A percentile compares a stretch with the other conserved stretches of the same genome.
These are phyloP conservation scores for Atkinsonella hypoxylon DNA, from an alignment of 2,329 filamentous ascomycete genomes.

Conservation along the genomic window DNA sequence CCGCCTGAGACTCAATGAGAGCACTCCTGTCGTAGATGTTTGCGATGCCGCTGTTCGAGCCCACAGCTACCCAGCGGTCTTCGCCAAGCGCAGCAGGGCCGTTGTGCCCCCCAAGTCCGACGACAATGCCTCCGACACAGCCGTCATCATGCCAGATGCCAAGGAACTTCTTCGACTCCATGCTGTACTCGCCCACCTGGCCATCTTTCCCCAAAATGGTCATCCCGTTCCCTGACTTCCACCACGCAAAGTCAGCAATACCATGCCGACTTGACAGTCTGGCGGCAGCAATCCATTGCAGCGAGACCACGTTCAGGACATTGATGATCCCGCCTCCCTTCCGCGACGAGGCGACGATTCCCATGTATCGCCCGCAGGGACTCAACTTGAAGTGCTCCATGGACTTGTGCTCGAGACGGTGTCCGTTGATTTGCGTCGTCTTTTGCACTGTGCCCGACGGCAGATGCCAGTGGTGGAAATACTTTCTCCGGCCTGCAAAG, in stretches of 20 bases:
- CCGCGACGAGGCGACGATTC: conserved; percentile 62
- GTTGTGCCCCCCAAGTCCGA: conserved; percentile 62
- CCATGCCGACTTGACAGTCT: conserved; percentile 72
- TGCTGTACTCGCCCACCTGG: conserved; percentile 80
- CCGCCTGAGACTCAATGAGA: conserved; percentile 34
- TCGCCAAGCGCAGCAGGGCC: conserved; percentile 55
- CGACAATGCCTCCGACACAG: conserved; percentile 69
- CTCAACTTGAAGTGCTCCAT: conserved; percentile 89
- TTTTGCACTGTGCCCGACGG: conserved; percentile 72
- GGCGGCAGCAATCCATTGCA: conserved; percentile 79
- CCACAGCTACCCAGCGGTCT: conserved; percentile 81
- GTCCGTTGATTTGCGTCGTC: conserved; percentile 61
- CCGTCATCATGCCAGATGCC: conserved; percentile 86
- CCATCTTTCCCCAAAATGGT: conserved; percentile 77
- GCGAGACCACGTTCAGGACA: conserved; percentile 63
- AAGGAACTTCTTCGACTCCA: conserved; percentile 55
- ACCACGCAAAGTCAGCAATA: conserved; percentile 88
- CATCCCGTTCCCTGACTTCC: conserved; percentile 71
- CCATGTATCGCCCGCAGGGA: conserved; percentile 78
- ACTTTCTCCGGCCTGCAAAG: conserved; percentile 75
- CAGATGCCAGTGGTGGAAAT: conserved; percentile 92
- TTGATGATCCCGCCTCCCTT: conserved; percentile 87
- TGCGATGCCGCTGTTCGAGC: conserved; percentile 75
- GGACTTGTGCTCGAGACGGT: conserved; percentile 68
- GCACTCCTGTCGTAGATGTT: conserved; percentile 82